Evolutionary conservation across 1,139 yeast genomes (phyloP), one percentile per base, ranked within the genome.

Genomic region (Magnusiomyces clavatus): DNA sequence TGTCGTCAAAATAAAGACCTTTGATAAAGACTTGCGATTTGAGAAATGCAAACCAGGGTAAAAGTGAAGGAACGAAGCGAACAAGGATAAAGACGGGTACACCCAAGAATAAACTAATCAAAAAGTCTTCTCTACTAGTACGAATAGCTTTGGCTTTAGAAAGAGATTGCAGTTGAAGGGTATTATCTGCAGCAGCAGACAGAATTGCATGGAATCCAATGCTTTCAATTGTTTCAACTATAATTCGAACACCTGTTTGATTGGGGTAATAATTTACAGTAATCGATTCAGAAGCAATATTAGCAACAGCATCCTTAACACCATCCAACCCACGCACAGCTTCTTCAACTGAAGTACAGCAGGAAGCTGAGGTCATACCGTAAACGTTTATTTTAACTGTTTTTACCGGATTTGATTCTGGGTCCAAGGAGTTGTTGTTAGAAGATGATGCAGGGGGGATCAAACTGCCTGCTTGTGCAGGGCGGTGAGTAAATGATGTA

Each of bases 111-210:
- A 80, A 58, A 36, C 89, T 68, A 54, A 70, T 74, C 49, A 79
- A 56, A 55, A 86, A 77, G 54, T 76, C 81, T 3, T 64, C 57
- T 55, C 73, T 77, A 94, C 96, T 92, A 60, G 77, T 79, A 49
- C 73, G 70, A 43, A 87, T 83, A 58, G 90, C 97, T 60, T 82
- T 80, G 11, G 78, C 75, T 59, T 86, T 80, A 0, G 88, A 75
- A 39, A 92, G 72, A 2, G 86, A 68, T 46, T 79, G 80, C 42
- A 90, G 68, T 66, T 92, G 97, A 4, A 86, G 72, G 2, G 77
- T 68, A 49, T 79, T 64, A 65, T 74, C 76, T 58, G 83, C 61
- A 51, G 70, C 56, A 13, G 67, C 61, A 6, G 76, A 63, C 10
- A 74, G 62, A 3, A 74, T 53, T 0, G 79, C 80, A 49, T 77